phyloP scores from a whole-genome alignment of 108 stramenopile genomes.

The Cyclotella atomus region DNA sequence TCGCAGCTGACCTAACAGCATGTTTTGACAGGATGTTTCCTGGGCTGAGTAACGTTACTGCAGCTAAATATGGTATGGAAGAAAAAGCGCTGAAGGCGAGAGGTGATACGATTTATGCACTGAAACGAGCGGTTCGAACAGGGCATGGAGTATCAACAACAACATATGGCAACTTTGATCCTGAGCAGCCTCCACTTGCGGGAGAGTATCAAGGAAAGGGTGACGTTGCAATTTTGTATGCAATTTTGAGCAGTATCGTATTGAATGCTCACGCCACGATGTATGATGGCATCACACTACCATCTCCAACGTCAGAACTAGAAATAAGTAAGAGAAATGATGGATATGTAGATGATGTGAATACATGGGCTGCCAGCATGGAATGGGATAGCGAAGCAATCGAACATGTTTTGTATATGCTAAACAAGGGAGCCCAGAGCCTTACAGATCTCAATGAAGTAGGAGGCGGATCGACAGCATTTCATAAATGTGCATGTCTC shows the following conservation, averaged over 20 bases:
- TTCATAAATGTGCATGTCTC: constrained; percentile 17
- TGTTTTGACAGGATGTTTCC: constrained; percentile 10
- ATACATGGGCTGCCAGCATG: neutral
- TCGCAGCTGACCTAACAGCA: neutral
- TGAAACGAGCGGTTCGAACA: constrained; percentile 9
- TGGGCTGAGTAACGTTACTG: neutral
- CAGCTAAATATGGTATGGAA: neutral
- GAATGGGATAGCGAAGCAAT: neutral
- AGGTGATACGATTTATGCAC: neutral
- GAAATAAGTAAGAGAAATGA: neutral
- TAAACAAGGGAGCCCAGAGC: neutral
- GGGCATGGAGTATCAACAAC: neutral
- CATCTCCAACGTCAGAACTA: neutral
- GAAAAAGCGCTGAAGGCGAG: neutral
- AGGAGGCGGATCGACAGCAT: constrained; percentile 2
- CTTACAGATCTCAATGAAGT: neutral
- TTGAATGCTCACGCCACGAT: neutral
- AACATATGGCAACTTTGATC: too few relatives aligned
- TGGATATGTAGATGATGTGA: constrained; percentile 23
- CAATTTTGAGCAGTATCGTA: neutral
- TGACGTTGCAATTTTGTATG: constrained; percentile 6
- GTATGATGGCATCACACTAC: neutral
- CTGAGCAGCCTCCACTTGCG: neutral
- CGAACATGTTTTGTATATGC: neutral
- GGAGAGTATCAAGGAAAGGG: constrained; percentile 26